Percentiles rank a stretch among this genome's conserved stretches.
These are phyloP conservation scores for Avena eriantha DNA, from an alignment of 176 grass and related monocot genomes.

Conservation along the genomic window DNA sequence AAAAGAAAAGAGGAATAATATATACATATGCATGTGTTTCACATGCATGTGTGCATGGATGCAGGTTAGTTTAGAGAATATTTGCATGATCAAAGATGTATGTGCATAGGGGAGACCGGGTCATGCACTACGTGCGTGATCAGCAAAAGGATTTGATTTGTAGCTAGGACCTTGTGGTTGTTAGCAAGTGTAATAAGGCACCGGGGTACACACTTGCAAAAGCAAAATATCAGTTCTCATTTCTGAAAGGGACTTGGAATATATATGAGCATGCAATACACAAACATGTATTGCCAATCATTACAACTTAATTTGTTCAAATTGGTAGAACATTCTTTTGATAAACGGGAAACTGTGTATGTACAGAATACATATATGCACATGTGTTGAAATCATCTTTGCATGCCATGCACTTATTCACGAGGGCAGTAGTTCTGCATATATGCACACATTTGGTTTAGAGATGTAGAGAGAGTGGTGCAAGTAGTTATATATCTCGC, in stretches of 20 bases:
- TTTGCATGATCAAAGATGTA: background rate
- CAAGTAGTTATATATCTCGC: background rate
- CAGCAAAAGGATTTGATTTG: constrained; percentile 14
- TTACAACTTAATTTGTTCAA: background rate
- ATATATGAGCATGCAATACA: background rate
- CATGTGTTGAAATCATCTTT: background rate
- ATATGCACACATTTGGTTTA: background rate
- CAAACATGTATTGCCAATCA: constrained; percentile 1
- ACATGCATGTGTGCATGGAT: background rate
- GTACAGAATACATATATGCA: background rate
- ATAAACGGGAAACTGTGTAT: constrained; percentile 2
- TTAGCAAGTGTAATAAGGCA: background rate
- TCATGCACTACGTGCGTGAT: constrained; percentile 21
- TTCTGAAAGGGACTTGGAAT: background rate
- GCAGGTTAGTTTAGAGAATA: background rate
- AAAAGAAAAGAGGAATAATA: no score
- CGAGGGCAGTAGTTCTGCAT: background rate
- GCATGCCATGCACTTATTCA: background rate
- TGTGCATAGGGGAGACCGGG: background rate
- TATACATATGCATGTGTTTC: background rate
- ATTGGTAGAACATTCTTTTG: background rate
- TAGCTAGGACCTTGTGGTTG: constrained; percentile 9
- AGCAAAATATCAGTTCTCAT: background rate
- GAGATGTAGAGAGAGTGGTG: background rate
- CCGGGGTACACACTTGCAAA: background rate